A percentile compares a stretch with the other conserved stretches of the same genome.
Conservation (phyloP, 192 early-diverging fungal genomes). For the Coemansia sp. region DNA sequence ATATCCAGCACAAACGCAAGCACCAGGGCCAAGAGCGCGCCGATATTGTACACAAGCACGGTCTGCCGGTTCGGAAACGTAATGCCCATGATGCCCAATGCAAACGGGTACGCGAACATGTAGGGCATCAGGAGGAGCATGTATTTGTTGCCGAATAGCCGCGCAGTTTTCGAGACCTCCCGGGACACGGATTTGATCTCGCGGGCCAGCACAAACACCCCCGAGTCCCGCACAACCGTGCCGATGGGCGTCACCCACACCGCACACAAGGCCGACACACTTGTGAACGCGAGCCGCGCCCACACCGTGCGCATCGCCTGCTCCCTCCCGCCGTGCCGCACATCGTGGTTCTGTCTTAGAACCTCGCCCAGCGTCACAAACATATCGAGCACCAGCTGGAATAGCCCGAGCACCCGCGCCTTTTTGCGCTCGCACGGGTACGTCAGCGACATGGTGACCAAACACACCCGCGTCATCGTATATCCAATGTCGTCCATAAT, state of each 20-base stretch:
- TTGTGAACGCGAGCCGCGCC: slow-evolving; percentile 1
- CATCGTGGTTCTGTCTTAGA: not conserved
- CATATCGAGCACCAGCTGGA: slow-evolving; percentile 18
- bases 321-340: not conserved
- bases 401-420: slow-evolving; percentile 13
- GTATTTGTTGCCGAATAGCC: slow-evolving; percentile 11
- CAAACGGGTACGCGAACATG: slow-evolving; percentile 28
- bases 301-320: slow-evolving; percentile 1
- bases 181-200: not conserved
- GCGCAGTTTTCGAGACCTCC: not conserved
- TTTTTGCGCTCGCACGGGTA: slow-evolving; percentile 27
- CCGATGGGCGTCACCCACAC: slow-evolving; percentile 1
- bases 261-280: not conserved
- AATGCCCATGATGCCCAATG: slow-evolving; percentile 8
- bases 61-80: slow-evolving; percentile 2
- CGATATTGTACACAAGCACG: slow-evolving; percentile 13
- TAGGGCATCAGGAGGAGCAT: slow-evolving; percentile 22
- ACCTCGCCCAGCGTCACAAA: slow-evolving; percentile 18
- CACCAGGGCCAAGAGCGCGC: slow-evolving; percentile 8
- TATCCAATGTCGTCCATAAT: slow-evolving; percentile 3
- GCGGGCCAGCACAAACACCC: slow-evolving; percentile 20
- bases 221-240: slow-evolving; percentile 18
- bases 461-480: slow-evolving; percentile 7
- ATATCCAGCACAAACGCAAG: slow-evolving; percentile 15
- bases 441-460: slow-evolving; percentile 13